phyloP scores from a whole-genome alignment of 768 basidiomycete species.

The Collybia nuda region DNA sequence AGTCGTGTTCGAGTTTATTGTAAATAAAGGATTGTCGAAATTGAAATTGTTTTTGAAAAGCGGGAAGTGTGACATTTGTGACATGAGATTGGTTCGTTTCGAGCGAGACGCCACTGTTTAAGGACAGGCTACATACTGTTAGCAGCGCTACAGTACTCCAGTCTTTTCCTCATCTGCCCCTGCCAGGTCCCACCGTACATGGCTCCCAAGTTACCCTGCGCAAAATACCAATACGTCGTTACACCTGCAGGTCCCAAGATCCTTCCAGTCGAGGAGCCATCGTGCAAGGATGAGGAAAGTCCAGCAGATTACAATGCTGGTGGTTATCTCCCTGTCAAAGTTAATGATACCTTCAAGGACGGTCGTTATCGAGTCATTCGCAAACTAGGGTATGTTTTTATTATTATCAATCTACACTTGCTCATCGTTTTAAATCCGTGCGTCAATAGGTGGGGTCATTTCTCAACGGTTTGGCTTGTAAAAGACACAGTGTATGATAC shows the following conservation, averaged over 20 bases:
- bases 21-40: neutral
- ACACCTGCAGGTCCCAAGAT: slow-evolving; percentile 68
- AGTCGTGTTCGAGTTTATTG: no score
- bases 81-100: slow-evolving; percentile 12
- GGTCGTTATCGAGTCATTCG: slow-evolving; percentile 84
- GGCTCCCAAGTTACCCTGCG: slow-evolving; percentile 66
- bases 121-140: neutral
- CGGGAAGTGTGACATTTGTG: slow-evolving; percentile 11
- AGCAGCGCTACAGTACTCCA: no score
- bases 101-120: slow-evolving; percentile 6
- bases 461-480: slow-evolving; percentile 92
- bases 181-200: slow-evolving; percentile 37
- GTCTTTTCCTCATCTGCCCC: slow-evolving; percentile 11
- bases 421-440: slow-evolving; percentile 21
- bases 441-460: slow-evolving; percentile 83
- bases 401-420: slow-evolving; percentile 9
- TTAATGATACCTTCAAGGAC: slow-evolving; percentile 81
- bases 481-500: slow-evolving; percentile 67
- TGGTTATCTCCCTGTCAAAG: slow-evolving; percentile 78
- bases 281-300: slow-evolving; percentile 76
- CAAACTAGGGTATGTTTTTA: slow-evolving; percentile 81
- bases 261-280: slow-evolving; percentile 63
- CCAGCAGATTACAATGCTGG: slow-evolving; percentile 83
- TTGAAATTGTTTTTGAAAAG: neutral
- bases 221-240: slow-evolving; percentile 76